Evolutionary conservation across 192 early-diverging fungal genomes (phyloP).

Genomic region (Haplosporangium gracile): DNA sequence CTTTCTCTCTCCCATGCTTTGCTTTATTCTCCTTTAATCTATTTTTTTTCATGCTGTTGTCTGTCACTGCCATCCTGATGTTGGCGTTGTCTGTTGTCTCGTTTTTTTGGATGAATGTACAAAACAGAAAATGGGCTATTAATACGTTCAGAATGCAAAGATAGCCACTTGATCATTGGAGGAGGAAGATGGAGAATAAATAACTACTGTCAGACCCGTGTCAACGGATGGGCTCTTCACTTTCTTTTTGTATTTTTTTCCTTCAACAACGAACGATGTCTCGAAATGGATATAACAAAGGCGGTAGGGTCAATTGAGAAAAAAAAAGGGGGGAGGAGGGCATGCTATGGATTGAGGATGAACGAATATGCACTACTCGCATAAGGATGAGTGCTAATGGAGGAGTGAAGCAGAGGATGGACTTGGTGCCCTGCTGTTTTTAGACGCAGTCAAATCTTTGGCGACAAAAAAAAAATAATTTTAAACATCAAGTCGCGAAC

Average conservation of each 20-base stretch:
- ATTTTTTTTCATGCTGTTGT: background rate
- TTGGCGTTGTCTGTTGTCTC: background rate
- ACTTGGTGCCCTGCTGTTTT: background rate
- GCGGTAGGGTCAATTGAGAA: background rate
- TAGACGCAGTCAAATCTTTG: background rate
- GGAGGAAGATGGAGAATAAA: background rate
- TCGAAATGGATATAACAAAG: too few species aligned
- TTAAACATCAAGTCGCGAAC: background rate
- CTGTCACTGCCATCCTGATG: background rate
- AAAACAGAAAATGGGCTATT: background rate
- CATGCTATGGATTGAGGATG: background rate
- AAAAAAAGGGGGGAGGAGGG: background rate
- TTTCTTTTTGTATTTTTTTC: background rate
- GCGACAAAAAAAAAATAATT: background rate
- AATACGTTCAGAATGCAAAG: background rate
- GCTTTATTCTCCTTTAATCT: too few species aligned
- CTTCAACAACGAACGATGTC: too few species aligned
- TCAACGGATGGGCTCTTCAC: background rate
- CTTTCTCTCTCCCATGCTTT: background rate
- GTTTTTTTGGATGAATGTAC: too few species aligned
- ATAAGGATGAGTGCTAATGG: too few species aligned
- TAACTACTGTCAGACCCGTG: constrained; percentile 1
- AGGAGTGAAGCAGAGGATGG: background rate
- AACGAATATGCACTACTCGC: background rate
- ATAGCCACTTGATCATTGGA: background rate